Evolutionary conservation across 176 grass and related monocot species (phyloP), one percentile per base, ranked within the genome.

Genomic region (Carex myosuroides): DNA sequence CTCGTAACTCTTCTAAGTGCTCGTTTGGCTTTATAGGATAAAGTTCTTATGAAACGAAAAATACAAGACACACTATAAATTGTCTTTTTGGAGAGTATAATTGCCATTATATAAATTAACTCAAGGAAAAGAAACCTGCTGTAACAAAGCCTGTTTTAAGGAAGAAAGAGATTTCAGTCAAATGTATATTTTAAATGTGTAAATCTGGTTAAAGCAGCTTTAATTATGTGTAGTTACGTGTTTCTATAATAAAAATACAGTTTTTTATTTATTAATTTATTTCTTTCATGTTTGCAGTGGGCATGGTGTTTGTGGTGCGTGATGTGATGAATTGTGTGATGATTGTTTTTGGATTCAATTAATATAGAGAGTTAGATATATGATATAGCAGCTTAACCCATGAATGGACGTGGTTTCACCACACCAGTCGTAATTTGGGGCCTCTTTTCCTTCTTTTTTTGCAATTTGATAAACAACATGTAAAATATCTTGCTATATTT

Each of bases 351-450:
- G 14, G 14, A 35, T 78, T 52, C 13, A 57, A 29, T 29, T 29
- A 29, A 39, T 39, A 57, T 78, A 7, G 57, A 78, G 73, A 78
- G 73, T 78, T 77, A 57, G 73, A 78, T 78, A 78, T 78, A 78
- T 57, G 24, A 32, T 78, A 78, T 78, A 78, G 73, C 73, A 77
- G 73, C 73, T 56, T 17, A 18, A 77, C 48, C 73, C 73, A 32
- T 77, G 73, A 56, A 56, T 30, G 6, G 73, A 21, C 24, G 50
- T 56, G 73, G 70, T 75, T 50, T 41, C 29, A 24, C 70, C 41
- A 50, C 44, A 74, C 16, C 70, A 52, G 42, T 52, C 66, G 9
- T 50, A 16, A 26, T 76, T 76, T 32, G 48, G 72, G 72, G 72
- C 21, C 44, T 52, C 20, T 70, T 39, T 70, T 70, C 13, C 13